Evolutionary conservation across 768 basidiomycete genomes (phyloP), one percentile per base, ranked within the genome.

Genomic region (Agrocybe praecox): DNA sequence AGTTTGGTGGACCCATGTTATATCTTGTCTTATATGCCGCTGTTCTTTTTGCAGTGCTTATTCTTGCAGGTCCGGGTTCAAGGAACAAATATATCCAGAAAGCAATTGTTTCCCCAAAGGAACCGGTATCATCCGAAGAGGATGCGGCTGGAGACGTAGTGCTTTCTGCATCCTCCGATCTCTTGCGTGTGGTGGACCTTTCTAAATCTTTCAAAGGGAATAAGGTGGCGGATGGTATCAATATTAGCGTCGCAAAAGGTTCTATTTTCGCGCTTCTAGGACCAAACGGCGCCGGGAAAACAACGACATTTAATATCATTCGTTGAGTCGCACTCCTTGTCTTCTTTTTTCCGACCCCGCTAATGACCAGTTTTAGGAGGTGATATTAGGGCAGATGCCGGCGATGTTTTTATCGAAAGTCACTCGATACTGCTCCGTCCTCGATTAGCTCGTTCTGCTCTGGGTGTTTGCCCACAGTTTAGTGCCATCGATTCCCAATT

Each of bases 381-480:
- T 0, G 85, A 90, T 60, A 73, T 88, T 23, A 67, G 81, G 23
- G 89, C 90, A 0, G 84, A 89, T 59, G 57, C 70, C 1, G 91
- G 91, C 1, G 89, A 93, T 59, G 80, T 90, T 15, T 65, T 82
- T 48, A 88, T 94, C 64, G 80, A 83, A 52, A 85, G 82, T 2
- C 74, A 78, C 29, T 92, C 89, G 2, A 84, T 89, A 36, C 72
- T 89, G 24, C 75, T 76, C 21, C 77, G 85, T 52, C 83, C 89
- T 0, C 80, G 81, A 19, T 75, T 69, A 6, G 88, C 91, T 26
- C 81, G 89, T 23, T 78, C 87, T 6, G 78, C 84, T 18, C 80
- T 94, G 6, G 91, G 91, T 2, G 88, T 94, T 48, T 94, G 90
- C 66, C 90, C 90, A 0, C 91, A 92, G 60, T 90, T 92, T 69